Percentiles rank a stretch among this genome's conserved stretches.
Conservation (phyloP, 2,329 filamentous ascomycete genomes). For the Neofusicoccum umdonicola region DNA sequence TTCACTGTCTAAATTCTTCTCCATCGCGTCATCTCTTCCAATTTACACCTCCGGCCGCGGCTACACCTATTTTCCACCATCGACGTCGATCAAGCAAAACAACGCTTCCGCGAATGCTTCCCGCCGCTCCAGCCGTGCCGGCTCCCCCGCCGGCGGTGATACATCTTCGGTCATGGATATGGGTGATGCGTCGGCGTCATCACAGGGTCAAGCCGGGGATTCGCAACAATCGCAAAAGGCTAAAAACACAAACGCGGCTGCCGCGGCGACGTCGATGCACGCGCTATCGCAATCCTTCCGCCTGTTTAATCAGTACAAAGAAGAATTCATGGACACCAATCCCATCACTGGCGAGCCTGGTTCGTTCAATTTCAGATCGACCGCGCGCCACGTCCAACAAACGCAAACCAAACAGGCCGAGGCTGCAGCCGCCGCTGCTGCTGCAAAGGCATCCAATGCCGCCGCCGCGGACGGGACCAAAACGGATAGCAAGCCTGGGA, state of each 20-base stretch:
- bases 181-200: conserved; percentile 19
- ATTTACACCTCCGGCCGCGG: conserved; percentile 59
- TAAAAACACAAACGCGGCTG: conserved; percentile 1
- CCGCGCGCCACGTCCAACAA: conserved; percentile 43
- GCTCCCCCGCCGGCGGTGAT: conserved; percentile 30
- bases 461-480: conserved; percentile 10
- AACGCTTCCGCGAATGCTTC: conserved; percentile 28
- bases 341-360: conserved; percentile 63
- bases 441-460: conserved; percentile 30
- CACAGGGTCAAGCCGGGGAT: conserved; percentile 13
- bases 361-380: conserved; percentile 56
- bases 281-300: conserved; percentile 46
- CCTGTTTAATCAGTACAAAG: conserved; percentile 53
- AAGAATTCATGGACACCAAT: conserved; percentile 65
- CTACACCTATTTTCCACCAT: conserved; percentile 57
- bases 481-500: conserved; percentile 5
- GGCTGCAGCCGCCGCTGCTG: conserved; percentile 30
- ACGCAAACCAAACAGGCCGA: conserved; percentile 31
- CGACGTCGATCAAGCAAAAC: conserved; percentile 33
- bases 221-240: background rate
- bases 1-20: conserved; percentile 55
- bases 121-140: conserved; percentile 38
- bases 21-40: conserved; percentile 52
- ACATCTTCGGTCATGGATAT: conserved; percentile 21
- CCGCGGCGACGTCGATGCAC: conserved; percentile 26